Conservation (phyloP, 495 filamentous ascomycete genomes). For the Geoglossum glabrum region DNA sequence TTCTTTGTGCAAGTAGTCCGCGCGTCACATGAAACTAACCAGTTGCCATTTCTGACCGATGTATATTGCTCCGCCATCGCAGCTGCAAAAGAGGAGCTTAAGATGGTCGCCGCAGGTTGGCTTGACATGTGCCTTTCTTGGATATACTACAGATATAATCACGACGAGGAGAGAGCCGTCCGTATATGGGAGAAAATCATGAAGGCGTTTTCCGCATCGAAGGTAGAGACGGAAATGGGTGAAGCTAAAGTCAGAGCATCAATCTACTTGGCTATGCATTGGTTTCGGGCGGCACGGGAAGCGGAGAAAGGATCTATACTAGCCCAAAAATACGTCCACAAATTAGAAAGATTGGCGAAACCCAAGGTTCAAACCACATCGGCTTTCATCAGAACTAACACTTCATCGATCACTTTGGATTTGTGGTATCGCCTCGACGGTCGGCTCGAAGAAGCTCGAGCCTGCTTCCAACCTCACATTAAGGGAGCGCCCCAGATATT, state of each 20-base stretch:
- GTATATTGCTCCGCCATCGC: background rate
- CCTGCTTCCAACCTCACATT: slow-evolving; percentile 2
- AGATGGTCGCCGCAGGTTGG: background rate
- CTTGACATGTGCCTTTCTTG: slow-evolving; percentile 4
- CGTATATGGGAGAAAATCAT: slow-evolving; percentile 4
- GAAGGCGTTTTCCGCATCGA: background rate
- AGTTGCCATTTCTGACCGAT: slow-evolving; percentile 2
- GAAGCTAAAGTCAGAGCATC: background rate
- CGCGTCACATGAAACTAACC: background rate
- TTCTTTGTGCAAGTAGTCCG: background rate
- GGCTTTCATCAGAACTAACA: background rate
- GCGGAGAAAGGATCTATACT: background rate
- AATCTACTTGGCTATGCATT: background rate
- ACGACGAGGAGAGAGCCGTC: background rate
- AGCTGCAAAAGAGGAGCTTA: background rate
- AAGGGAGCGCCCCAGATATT: slow-evolving; percentile 2
- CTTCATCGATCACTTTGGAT: background rate
- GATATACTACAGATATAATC: background rate
- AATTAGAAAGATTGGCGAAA: slow-evolving; percentile 3
- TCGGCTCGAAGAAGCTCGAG: background rate
- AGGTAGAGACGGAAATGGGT: background rate
- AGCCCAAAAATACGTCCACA: background rate
- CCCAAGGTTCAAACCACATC: background rate
- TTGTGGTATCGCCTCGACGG: slow-evolving; percentile 5
- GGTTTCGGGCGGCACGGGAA: background rate